Conservation (phyloP, 2,329 filamentous ascomycete genomes). For the Aspergillus chevalieri region DNA sequence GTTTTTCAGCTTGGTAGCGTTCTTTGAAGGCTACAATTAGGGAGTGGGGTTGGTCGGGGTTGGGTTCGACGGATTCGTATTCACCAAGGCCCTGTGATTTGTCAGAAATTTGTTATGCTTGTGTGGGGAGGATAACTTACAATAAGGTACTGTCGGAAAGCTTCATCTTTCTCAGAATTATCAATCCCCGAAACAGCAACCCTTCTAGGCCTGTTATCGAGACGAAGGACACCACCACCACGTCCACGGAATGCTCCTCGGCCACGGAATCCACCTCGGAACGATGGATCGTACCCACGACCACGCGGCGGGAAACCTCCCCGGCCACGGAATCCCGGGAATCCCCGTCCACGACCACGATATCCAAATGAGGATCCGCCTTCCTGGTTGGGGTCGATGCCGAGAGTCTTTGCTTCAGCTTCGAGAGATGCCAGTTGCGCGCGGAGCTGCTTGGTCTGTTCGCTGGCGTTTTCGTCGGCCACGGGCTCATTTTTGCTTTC, state of each 20-base stretch:
- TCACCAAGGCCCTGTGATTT: constrained; percentile 37
- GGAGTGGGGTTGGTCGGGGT: constrained; percentile 34
- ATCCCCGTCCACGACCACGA: constrained; percentile 32
- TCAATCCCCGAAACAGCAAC: constrained; percentile 47
- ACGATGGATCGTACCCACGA: constrained; percentile 36
- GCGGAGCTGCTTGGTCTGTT: constrained; percentile 48
- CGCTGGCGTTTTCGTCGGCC: constrained; percentile 33
- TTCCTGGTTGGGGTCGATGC: constrained; percentile 40
- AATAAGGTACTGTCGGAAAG: constrained; percentile 51
- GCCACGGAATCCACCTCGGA: constrained; percentile 37
- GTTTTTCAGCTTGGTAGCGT: constrained; percentile 50
- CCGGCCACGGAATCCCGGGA: constrained; percentile 30
- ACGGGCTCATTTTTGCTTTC: constrained; percentile 16
- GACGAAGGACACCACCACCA: constrained; percentile 45
- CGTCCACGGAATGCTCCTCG: constrained; percentile 37
- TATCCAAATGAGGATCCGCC: constrained; percentile 25
- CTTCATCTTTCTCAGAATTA: constrained; percentile 48
- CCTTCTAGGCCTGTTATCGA: constrained; percentile 54
- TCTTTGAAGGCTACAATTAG: constrained; percentile 44
- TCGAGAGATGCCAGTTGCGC: constrained; percentile 51
- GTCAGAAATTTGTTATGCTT: constrained; percentile 14
- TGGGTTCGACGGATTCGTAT: constrained; percentile 41
- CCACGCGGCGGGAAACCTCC: constrained; percentile 37
- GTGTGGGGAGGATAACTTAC: constrained; percentile 24
- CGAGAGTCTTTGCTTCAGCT: constrained; percentile 49